Percentiles rank a stretch among this genome's conserved stretches.
These are phyloP conservation scores for Sclerotinia minor DNA, from an alignment of 2,329 filamentous ascomycete genomes.

Conservation along the genomic window DNA sequence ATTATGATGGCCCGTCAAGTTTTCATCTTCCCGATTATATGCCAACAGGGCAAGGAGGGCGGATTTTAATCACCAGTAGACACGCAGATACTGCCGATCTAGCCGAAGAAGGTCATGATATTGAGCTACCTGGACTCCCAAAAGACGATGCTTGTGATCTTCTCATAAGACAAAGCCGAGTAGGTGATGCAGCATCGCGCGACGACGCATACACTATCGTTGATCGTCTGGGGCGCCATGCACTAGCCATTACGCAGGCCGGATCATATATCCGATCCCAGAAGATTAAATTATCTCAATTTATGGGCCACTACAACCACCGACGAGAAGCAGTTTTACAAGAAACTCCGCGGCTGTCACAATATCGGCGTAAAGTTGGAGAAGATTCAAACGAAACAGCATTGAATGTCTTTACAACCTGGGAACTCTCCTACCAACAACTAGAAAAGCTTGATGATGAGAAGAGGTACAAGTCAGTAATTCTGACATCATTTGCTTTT, in stretches of 20 bases:
- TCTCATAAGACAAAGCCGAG: conserved; percentile 21
- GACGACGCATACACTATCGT: conserved; percentile 27
- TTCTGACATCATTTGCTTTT: conserved; percentile 37
- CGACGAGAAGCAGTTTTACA: conserved; percentile 28
- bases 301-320: conserved; percentile 30
- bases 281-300: conserved; percentile 31
- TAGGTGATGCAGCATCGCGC: not conserved
- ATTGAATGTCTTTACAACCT: conserved; percentile 36
- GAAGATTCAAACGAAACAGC: conserved; percentile 26
- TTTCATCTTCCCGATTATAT: conserved; percentile 29
- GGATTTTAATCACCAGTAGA: conserved; percentile 32
- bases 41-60: conserved; percentile 26
- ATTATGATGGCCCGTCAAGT: conserved; percentile 31
- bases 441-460: conserved; percentile 14
- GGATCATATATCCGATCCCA: conserved; percentile 36
- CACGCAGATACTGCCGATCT: conserved; percentile 19
- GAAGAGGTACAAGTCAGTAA: conserved; percentile 11
- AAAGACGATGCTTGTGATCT: conserved; percentile 29
- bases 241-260: conserved; percentile 39
- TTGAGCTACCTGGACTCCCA: conserved; percentile 28
- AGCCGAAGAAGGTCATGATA: not conserved
- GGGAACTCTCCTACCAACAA: conserved; percentile 36
- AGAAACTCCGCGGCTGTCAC: conserved; percentile 30
- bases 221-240: conserved; percentile 31
- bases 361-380: conserved; percentile 28